Evolutionary conservation across 495 filamentous ascomycete genomes (phyloP), one percentile per base, ranked within the genome.

Genomic region (Penicillium malachiteum): DNA sequence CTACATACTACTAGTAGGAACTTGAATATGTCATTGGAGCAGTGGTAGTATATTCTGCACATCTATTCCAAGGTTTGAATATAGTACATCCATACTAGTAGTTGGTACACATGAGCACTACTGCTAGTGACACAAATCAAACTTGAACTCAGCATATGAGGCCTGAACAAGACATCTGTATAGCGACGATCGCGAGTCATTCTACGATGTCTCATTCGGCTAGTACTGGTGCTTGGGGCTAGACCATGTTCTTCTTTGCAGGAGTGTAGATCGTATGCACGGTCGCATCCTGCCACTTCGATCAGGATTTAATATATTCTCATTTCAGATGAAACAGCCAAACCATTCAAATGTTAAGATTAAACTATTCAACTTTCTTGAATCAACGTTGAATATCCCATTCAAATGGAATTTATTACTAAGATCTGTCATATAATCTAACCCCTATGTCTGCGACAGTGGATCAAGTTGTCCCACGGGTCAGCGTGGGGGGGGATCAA

Each of bases 401-500:
- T 26, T 26, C n/a, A 26, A 26, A 26, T 4, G 4, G 21, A 26
- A 26, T 26, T 26, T 4, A 26, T 26, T 26, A 26, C 21, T 26
- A 26, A 26, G 21, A 26, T 26, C 21, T 26, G 21, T 26, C 21
- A 26, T 26, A 26, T 26, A 26, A 26, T 26, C 21, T 26, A 26
- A 26, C 21, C 21, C 57, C 38, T n/a, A 45, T 41, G 17, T 33
- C 50, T 13, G 41, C 8, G 8, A 37, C 12, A 10, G 50, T 58
- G 50, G 50, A 41, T 44, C 56, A 21, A 16, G 7, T 46, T 10
- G 52, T 55, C 9, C 51, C 56, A 59, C 31, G 51, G 56, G 18
- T 59, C 56, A 26, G 51, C 40, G 56, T 45, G 56, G 50, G 56
- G 50, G n/a, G 55, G 55, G 26, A 45, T 41, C 11, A n/a, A 21